These are phyloP conservation scores for Corymbia citriodora DNA, from an alignment of 441 rosid genomes.

Conservation along the genomic window DNA sequence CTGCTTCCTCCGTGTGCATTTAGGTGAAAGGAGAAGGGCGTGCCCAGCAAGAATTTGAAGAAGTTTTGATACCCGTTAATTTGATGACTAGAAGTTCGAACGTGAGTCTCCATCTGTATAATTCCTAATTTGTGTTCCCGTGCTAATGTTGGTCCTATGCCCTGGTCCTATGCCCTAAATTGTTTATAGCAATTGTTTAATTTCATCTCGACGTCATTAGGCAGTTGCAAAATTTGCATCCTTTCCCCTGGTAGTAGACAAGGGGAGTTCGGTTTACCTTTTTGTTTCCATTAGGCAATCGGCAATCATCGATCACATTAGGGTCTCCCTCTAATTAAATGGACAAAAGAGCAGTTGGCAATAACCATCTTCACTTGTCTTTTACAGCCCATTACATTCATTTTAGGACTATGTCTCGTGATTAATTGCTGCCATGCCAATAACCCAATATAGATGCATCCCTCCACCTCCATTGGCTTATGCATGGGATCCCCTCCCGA, in stretches of 20 bases:
- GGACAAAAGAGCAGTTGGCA: constrained; percentile 31
- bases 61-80: constrained; percentile 86
- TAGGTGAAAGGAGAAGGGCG: constrained; percentile 56
- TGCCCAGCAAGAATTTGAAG: constrained; percentile 68
- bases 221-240: constrained; percentile 13
- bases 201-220: constrained; percentile 14
- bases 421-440: too few species aligned
- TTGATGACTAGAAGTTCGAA: constrained; percentile 72
- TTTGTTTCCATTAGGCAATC: constrained; percentile 28
- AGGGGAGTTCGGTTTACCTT: constrained; percentile 31
- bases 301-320: constrained; percentile 19
- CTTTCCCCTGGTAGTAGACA: constrained; percentile 7
- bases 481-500: too few species aligned
- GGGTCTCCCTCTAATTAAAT: constrained; percentile 20
- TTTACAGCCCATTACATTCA: background rate
- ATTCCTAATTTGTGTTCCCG: background rate
- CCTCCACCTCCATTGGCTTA: too few species aligned
- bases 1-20: constrained; percentile 65
- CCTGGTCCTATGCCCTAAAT: background rate
- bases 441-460: too few species aligned
- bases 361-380: background rate
- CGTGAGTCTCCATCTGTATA: constrained; percentile 30
- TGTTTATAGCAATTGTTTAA: constrained; percentile 31
- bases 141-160: background rate
- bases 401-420: too few species aligned